Conservation (phyloP, 2,329 filamentous ascomycete genomes). For the Hypocrella siamensis region DNA sequence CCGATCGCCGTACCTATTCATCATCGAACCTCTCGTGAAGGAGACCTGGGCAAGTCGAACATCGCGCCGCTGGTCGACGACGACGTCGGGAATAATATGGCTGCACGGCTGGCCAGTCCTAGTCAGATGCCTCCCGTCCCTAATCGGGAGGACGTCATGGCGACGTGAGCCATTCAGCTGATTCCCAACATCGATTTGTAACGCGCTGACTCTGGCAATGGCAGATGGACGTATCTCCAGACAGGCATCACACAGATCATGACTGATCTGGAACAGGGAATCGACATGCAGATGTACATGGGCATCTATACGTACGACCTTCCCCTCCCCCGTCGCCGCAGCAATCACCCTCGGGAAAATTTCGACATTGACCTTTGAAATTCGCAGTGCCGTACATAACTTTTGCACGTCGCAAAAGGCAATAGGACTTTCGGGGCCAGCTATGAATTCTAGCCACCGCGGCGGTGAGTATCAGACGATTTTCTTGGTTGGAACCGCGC, state of each 20-base stretch:
- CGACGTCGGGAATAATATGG: no score
- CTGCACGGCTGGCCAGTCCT: slow-evolving; percentile 17
- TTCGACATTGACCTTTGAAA: slow-evolving; percentile 19
- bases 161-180: slow-evolving; percentile 22
- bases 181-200: neutral
- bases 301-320: slow-evolving; percentile 70
- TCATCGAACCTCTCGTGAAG: no score
- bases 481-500: neutral
- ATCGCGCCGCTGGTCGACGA: no score
- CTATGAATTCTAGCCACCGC: slow-evolving; percentile 23
- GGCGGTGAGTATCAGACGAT: slow-evolving; percentile 40
- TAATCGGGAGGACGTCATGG: slow-evolving; percentile 43
- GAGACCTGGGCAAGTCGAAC: no score
- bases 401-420: slow-evolving; percentile 98
- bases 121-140: slow-evolving; percentile 40
- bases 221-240: slow-evolving; percentile 80
- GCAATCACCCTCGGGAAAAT: neutral
- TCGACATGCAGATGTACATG: slow-evolving; percentile 97
- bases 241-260: slow-evolving; percentile 84
- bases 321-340: neutral
- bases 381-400: slow-evolving; percentile 72
- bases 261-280: slow-evolving; percentile 76
- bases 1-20: no score
- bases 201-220: slow-evolving; percentile 10
- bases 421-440: slow-evolving; percentile 39